Evolutionary conservation across 768 basidiomycete species (phyloP).

Genomic region (Epithele typhae): DNA sequence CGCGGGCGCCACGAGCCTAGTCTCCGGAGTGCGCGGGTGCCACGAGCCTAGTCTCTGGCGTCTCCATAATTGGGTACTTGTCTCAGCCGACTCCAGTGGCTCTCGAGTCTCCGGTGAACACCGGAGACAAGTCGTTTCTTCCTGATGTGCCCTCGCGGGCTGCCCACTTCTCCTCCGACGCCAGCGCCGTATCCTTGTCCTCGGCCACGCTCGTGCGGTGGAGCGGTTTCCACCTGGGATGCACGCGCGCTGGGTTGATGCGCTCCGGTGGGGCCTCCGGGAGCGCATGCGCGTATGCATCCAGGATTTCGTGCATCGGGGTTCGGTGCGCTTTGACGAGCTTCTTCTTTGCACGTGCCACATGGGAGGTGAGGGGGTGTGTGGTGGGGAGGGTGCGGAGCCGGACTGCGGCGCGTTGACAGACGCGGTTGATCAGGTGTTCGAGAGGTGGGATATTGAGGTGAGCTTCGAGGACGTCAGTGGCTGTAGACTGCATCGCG

Average conservation of each 20-base stretch:
- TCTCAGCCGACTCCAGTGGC: no score
- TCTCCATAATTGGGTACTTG: no score
- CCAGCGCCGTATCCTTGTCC: conserved; percentile 3
- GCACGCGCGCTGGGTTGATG: conserved; percentile 7
- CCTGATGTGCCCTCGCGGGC: no score
- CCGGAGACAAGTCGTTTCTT: no score
- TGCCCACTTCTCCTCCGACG: neutral
- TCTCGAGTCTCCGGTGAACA: no score
- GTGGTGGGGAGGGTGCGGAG: conserved; percentile 16
- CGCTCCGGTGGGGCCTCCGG: conserved; percentile 9
- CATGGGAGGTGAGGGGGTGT: conserved; percentile 14
- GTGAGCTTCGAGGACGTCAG: conserved; percentile 20
- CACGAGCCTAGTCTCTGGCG: no score
- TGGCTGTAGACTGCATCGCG: conserved; percentile 20
- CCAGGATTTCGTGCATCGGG: conserved; percentile 18
- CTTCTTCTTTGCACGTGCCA: conserved; percentile 1
- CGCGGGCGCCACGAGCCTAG: no score
- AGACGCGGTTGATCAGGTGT: conserved; percentile 11
- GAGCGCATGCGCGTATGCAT: conserved; percentile 1
- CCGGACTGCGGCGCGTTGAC: conserved; percentile 6
- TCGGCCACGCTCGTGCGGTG: neutral
- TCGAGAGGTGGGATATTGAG: conserved; percentile 15
- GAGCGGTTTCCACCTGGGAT: conserved; percentile 5
- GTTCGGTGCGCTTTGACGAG: conserved; percentile 14
- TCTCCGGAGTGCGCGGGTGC: no score